phyloP scores from a whole-genome alignment of 2,329 filamentous ascomycete genomes.

The Alternaria sp. region DNA sequence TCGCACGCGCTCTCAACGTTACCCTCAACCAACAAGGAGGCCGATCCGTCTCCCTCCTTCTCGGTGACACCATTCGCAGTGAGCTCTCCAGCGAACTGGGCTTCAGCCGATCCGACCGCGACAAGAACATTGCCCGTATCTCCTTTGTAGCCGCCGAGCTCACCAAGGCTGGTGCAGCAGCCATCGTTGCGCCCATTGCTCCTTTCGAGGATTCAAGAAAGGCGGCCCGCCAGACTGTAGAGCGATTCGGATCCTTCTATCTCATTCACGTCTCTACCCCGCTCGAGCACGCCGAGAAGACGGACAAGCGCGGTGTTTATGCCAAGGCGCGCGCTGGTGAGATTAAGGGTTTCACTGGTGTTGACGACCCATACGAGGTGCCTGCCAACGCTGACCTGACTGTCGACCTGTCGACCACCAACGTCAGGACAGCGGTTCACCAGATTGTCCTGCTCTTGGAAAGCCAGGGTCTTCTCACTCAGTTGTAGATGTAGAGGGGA shows the following conservation, averaged over 20 bases:
- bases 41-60: slow-evolving; percentile 89
- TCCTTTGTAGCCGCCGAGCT: slow-evolving; percentile 95
- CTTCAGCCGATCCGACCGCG: slow-evolving; percentile 90
- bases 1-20: slow-evolving; percentile 93
- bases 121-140: slow-evolving; percentile 94
- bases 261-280: slow-evolving; percentile 93
- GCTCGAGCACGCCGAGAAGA: slow-evolving; percentile 92
- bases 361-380: slow-evolving; percentile 94
- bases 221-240: slow-evolving; percentile 82
- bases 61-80: slow-evolving; percentile 92
- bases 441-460: slow-evolving; percentile 95
- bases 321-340: slow-evolving; percentile 82
- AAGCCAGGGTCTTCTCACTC: slow-evolving; percentile 84
- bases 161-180: slow-evolving; percentile 88
- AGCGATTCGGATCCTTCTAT: slow-evolving; percentile 91
- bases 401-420: slow-evolving; percentile 86
- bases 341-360: slow-evolving; percentile 98
- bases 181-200: slow-evolving; percentile 95
- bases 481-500: slow-evolving; percentile 36
- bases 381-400: slow-evolving; percentile 82
- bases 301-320: slow-evolving; percentile 92
- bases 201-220: slow-evolving; percentile 83
- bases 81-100: slow-evolving; percentile 95
- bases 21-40: slow-evolving; percentile 98
- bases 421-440: slow-evolving; percentile 91